Base-by-base conservation (phyloP, 2,329 filamentous ascomycete genomes). In the Monosporascus sp. region DNA sequence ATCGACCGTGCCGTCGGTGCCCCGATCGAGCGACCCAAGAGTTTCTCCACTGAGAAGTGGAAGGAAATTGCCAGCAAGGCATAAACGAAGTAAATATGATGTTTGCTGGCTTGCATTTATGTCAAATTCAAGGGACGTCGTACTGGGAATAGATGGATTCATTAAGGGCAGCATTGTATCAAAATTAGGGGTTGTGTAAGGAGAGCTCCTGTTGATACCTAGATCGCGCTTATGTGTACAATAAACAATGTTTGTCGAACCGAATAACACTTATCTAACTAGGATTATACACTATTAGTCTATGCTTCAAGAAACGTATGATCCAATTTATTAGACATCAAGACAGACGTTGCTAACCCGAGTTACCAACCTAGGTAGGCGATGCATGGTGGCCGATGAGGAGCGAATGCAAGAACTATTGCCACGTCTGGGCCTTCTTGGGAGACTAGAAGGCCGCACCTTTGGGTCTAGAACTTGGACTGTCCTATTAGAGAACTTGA, bases 21-120 rank as follows among this genome's bases (percentile, higher is more conserved):
- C 65, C 94, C 94, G 65, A 99, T 99, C 69, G 94, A 99, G 87
- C 84, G 94, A 64, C 94, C 94, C 77, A 99, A 99, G 89, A 93
- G 88, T 59, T 99, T 97, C 89, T 95, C 89, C 74, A 99, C 94
- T 57, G 90, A 92, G 71, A 93, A 93, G 73, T 97, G 91, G 83
- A 86, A 90, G 75, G 93, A 97, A 85, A 86, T 97, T 66, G 86
- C 85, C 74, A 91, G 92, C 70, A 91, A 91, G 80, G 81, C 96
- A 77, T 97, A 90, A 89, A 72, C 62, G 51, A 54, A 52, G 52
- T 36, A 56, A 15, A 35, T 48, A 31, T 52, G 49, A 50, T 51
- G 52, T 50, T 57, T 57, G 57, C 59, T 58, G 55, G 60, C 55
- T 63, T 58, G 54, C 25, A 48, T 54, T 45, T 55, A 54, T 35